phyloP scores from a whole-genome alignment of 495 filamentous ascomycete genomes.

The Penicillium psychrofluorescens region DNA sequence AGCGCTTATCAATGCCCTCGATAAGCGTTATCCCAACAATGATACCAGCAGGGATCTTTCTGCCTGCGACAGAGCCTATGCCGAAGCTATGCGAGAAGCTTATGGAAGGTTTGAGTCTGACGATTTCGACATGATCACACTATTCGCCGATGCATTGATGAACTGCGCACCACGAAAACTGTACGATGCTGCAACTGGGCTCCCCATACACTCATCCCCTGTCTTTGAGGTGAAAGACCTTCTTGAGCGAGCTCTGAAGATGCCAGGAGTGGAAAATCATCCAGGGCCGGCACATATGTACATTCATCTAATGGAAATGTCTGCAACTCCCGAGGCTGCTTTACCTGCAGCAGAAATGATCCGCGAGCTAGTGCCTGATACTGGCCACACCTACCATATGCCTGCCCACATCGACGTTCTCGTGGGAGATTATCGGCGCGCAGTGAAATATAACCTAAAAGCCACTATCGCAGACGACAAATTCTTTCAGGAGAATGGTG shows the following conservation, averaged over 20 bases:
- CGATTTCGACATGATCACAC: constrained; percentile 47
- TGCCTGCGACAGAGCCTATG: constrained; percentile 43
- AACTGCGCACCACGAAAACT: constrained; percentile 54
- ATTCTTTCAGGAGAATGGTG: constrained; percentile 39
- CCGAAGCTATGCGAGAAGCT: constrained; percentile 47
- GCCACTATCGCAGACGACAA: constrained; percentile 51
- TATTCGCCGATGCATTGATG: constrained; percentile 58
- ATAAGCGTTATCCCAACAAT: constrained; percentile 39
- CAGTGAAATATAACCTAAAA: constrained; percentile 48
- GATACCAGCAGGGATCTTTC: constrained; percentile 26
- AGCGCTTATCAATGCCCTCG: constrained; percentile 45
- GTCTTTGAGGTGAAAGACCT: constrained; percentile 45
- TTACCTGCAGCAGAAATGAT: constrained; percentile 49
- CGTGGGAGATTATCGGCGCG: constrained; percentile 53
- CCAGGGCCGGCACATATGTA: constrained; percentile 57
- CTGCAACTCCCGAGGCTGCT: constrained; percentile 45
- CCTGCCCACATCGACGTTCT: constrained; percentile 58
- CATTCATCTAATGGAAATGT: constrained; percentile 66
- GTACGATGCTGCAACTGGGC: constrained; percentile 47
- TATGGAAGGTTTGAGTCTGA: constrained; percentile 32
- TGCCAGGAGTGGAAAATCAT: constrained; percentile 31
- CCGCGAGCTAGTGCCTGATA: constrained; percentile 50
- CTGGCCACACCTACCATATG: constrained; percentile 61
- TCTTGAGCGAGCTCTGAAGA: constrained; percentile 41
- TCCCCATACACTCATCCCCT: constrained; percentile 41